phyloP scores from a whole-genome alignment of 257 asterid genomes.

The Capsicum chinense region DNA sequence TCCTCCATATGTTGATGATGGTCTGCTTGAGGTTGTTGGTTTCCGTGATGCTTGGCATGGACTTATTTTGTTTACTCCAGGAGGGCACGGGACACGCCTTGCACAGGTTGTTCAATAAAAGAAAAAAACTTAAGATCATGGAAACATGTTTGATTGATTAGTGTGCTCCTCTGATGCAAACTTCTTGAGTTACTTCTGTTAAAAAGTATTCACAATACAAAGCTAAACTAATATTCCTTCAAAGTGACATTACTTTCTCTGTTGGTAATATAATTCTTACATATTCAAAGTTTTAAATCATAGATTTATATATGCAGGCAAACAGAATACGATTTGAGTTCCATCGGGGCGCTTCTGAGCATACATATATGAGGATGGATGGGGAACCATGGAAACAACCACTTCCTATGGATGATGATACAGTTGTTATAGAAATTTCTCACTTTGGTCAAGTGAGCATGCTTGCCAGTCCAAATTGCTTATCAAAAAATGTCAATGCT shows the following conservation, averaged over 20 bases:
- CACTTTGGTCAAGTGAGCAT: slow-evolving; percentile 72
- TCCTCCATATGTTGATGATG: slow-evolving; percentile 81
- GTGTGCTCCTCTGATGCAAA: background rate
- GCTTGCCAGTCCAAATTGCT: slow-evolving; percentile 68
- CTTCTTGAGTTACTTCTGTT: too few species aligned
- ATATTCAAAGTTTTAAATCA: background rate
- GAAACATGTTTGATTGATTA: background rate
- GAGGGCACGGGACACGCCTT: slow-evolving; percentile 89
- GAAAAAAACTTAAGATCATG: background rate
- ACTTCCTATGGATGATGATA: slow-evolving; percentile 67
- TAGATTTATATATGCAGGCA: slow-evolving; percentile 41
- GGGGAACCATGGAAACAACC: slow-evolving; percentile 96
- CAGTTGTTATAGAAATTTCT: slow-evolving; percentile 70
- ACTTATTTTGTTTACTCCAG: slow-evolving; percentile 66
- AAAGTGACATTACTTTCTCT: background rate
- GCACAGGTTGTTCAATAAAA: slow-evolving; percentile 60
- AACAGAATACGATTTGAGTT: slow-evolving; percentile 69
- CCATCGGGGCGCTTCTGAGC: slow-evolving; percentile 67
- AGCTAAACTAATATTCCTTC: too few species aligned
- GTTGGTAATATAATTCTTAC: too few species aligned
- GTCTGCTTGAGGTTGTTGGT: slow-evolving; percentile 80
- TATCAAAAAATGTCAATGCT: slow-evolving; percentile 56
- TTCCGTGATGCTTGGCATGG: slow-evolving; percentile 96
- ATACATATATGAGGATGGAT: slow-evolving; percentile 86
- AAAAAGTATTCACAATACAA: background rate